These are phyloP conservation scores for Didymella pinodella DNA, from an alignment of 2,329 filamentous ascomycete genomes.

Conservation along the genomic window DNA sequence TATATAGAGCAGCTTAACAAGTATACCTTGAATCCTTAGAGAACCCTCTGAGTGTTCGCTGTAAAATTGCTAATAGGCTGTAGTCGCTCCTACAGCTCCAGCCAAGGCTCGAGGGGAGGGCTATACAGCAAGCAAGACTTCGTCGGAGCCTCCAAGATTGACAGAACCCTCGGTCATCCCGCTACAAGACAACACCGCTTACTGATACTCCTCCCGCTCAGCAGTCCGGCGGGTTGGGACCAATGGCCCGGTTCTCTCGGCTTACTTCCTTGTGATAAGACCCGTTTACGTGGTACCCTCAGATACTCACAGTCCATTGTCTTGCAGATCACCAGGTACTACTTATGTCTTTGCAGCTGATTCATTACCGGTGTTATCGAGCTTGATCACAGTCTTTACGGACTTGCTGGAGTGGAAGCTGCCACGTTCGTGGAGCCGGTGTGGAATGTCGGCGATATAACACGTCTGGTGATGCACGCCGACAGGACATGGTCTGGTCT, in stretches of 20 bases:
- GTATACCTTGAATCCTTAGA: neutral
- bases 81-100: neutral
- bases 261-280: constrained; percentile 21
- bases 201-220: constrained; percentile 14
- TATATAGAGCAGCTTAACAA: neutral
- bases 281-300: constrained; percentile 16
- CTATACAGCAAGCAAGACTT: neutral
- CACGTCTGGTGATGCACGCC: constrained; percentile 23
- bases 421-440: constrained; percentile 21
- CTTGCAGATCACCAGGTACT: constrained; percentile 17
- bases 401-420: constrained; percentile 20
- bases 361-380: constrained; percentile 21
- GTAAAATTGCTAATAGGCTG: neutral
- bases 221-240: constrained; percentile 17
- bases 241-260: constrained; percentile 3
- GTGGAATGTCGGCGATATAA: constrained; percentile 19
- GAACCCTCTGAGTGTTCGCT: neutral
- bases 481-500: constrained; percentile 23
- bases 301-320: neutral
- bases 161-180: neutral
- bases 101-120: neutral
- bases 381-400: constrained; percentile 20
- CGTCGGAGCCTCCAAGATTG: neutral
- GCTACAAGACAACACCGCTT: neutral
- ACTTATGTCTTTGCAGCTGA: constrained; percentile 23